Base-by-base conservation (phyloP, 2,329 filamentous ascomycete species). In the Colletotrichum endophyticum region DNA sequence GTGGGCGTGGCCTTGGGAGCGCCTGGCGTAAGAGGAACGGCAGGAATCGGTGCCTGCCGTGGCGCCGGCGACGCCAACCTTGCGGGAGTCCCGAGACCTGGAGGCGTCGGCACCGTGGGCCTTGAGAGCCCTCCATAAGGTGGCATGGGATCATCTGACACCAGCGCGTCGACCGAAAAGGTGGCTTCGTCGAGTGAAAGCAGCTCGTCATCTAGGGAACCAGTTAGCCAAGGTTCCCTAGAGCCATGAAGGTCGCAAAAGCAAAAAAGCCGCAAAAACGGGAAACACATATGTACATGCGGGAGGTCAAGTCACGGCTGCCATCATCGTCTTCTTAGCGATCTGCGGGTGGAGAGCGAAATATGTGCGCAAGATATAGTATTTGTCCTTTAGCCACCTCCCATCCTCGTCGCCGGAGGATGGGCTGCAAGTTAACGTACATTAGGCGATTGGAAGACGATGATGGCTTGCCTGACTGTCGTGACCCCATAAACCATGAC, bases 131-230 rank as follows among this genome's bases (percentile, higher is more conserved):
- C 67, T 8, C 66, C 67, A 12, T 75, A 70, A n/a, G 36, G 56
- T 30, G 75, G 75, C 25, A 75, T 39, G 6, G 82, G 80, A n/a
- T 91, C 86, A 80, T 95, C 93, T 27, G 92, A 91, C 15, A 95
- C 93, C 6, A 95, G 85, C 5, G 92, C 92, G 82, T 95, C 93
- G 56, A 95, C 91, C n/a, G 90, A 92, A 59, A 88, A 87, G 4
- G 88, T 89, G 15, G 89, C 92, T 78, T 93, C 92, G 77, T 93
- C 91, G 62, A 93, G 86, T 13, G 89, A 90, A 74, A 88, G 86
- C n/a, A 92, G 84, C 66, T 92, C 90, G 81, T 94, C 92, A 84
- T 94, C 93, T 94, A 85, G 79, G 81, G 81, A 80, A 75, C 80
- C 80, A 80, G 83, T 91, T 85, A 91, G 88, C 87, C 81, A 78